A percentile compares a stretch with the other conserved stretches of the same genome.
These are phyloP conservation scores for Russula abietina DNA, from an alignment of 768 basidiomycete genomes.

Conservation along the genomic window DNA sequence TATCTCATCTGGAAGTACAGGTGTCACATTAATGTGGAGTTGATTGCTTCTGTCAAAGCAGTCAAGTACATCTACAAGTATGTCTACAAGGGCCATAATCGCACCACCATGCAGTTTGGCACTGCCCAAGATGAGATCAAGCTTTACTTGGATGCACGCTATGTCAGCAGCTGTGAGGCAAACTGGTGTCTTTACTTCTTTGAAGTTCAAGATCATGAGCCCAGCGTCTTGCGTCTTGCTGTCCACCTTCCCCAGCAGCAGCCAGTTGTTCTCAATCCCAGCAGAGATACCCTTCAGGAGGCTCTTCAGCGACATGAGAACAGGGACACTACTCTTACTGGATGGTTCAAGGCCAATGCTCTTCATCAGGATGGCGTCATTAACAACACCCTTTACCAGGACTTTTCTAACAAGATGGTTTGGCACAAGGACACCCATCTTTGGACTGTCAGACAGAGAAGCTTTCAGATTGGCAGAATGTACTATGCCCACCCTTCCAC, in stretches of 20 bases:
- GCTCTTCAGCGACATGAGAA: constrained; percentile 12
- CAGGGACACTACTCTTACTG: constrained; percentile 33
- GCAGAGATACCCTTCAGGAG: constrained; percentile 15
- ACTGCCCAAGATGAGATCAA: constrained; percentile 33
- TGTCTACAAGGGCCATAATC: constrained; percentile 27
- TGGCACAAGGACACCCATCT: background rate
- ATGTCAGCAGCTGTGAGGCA: background rate
- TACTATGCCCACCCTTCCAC: too few relatives aligned
- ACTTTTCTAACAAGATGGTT: background rate
- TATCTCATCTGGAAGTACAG: too few relatives aligned
- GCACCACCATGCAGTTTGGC: constrained; percentile 33
- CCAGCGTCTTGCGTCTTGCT: background rate
- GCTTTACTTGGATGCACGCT: constrained; percentile 29
- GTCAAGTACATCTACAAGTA: too few relatives aligned
- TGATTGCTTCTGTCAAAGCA: too few relatives aligned
- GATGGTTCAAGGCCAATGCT: constrained; percentile 28
- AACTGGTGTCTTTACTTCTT: background rate
- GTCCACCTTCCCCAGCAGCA: background rate
- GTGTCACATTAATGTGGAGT: too few relatives aligned
- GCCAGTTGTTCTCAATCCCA: constrained; percentile 35
- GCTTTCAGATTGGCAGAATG: too few relatives aligned
- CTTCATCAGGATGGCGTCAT: background rate
- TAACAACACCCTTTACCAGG: background rate
- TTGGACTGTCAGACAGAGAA: too few relatives aligned
- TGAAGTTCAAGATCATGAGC: background rate